A percentile compares a stretch with the other conserved stretches of the same genome.
Conservation (phyloP, 2,329 filamentous ascomycete genomes). For the Verticillium longisporum region DNA sequence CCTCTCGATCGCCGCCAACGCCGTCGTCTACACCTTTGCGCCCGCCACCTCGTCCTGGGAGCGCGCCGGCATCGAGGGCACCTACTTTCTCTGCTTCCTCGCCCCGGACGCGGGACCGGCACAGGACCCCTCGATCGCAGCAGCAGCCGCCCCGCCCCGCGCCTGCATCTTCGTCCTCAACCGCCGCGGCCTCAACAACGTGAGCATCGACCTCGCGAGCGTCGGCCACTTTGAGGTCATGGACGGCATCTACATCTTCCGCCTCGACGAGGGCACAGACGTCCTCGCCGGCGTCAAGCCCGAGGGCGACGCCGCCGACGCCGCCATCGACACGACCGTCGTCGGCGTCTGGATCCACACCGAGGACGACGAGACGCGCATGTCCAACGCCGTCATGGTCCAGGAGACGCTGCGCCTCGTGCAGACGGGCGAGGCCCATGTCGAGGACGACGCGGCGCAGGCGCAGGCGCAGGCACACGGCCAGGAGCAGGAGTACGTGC, state of each 20-base stretch:
- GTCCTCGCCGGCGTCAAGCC: conserved; percentile 4
- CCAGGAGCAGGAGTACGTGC: not conserved
- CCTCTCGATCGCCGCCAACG: conserved; percentile 75
- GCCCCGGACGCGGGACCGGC: conserved; percentile 24
- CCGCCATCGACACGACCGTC: conserved; percentile 22
- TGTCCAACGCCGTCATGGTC: conserved; percentile 32
- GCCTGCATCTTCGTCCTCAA: conserved; percentile 67
- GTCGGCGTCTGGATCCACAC: conserved; percentile 51
- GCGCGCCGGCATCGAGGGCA: conserved; percentile 78
- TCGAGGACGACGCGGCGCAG: conserved; percentile 3
- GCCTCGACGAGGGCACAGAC: conserved; percentile 26
- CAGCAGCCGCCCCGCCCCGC: conserved; percentile 22
- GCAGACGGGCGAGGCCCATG: conserved; percentile 10
- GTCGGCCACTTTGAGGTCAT: conserved; percentile 59
- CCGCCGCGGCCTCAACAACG: conserved; percentile 63
- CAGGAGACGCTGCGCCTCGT: conserved; percentile 31
- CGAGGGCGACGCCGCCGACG: conserved; percentile 4
- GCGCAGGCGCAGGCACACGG: not conserved
- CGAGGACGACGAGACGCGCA: conserved; percentile 36
- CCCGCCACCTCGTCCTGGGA: conserved; percentile 65
- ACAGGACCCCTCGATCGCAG: too few relatives aligned
- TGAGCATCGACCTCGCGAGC: conserved; percentile 57
- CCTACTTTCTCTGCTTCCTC: conserved; percentile 77
- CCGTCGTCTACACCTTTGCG: conserved; percentile 77
- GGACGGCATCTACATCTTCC: conserved; percentile 45